Evolutionary conservation across 768 basidiomycete genomes (phyloP).

Genomic region (Agaricus bisporus): DNA sequence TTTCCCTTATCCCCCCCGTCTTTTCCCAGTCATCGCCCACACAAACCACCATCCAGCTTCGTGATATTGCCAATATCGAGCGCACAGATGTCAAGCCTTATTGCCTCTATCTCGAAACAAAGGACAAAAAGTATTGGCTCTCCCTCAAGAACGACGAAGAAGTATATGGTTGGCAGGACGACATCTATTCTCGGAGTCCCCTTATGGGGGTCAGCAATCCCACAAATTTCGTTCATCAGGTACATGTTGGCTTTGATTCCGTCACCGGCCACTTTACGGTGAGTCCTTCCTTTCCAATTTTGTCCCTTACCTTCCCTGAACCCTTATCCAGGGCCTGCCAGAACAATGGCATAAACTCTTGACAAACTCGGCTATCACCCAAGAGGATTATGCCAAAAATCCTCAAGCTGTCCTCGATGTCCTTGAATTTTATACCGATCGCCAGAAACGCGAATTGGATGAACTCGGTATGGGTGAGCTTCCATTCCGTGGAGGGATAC

Average conservation of each 20-base stretch:
- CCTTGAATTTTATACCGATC: slow-evolving; percentile 97
- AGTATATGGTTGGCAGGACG: slow-evolving; percentile 97
- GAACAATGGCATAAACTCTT: slow-evolving; percentile 98
- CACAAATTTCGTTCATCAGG: slow-evolving; percentile 97
- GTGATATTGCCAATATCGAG: slow-evolving; percentile 82
- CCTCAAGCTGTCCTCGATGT: slow-evolving; percentile 97
- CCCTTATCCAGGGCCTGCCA: slow-evolving; percentile 69
- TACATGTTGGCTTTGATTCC: slow-evolving; percentile 96
- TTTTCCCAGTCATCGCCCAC: slow-evolving; percentile 40
- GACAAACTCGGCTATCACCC: slow-evolving; percentile 94
- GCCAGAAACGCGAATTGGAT: slow-evolving; percentile 91
- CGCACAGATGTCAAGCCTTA: slow-evolving; percentile 94
- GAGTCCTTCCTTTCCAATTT: slow-evolving; percentile 23
- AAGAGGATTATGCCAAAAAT: slow-evolving; percentile 95
- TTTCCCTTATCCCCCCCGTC: slow-evolving; percentile 11
- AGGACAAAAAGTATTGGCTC: slow-evolving; percentile 74
- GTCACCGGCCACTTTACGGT: slow-evolving; percentile 92
- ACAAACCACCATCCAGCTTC: slow-evolving; percentile 58
- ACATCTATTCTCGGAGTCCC: slow-evolving; percentile 88
- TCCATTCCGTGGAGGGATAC: slow-evolving; percentile 7
- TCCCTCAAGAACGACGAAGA: slow-evolving; percentile 92
- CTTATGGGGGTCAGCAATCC: slow-evolving; percentile 92
- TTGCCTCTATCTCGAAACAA: slow-evolving; percentile 82
- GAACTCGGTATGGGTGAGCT: slow-evolving; percentile 30
- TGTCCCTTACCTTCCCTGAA: not conserved